Conservation (phyloP, 78 protist species). For the Monocercomonoides exilis region DNA sequence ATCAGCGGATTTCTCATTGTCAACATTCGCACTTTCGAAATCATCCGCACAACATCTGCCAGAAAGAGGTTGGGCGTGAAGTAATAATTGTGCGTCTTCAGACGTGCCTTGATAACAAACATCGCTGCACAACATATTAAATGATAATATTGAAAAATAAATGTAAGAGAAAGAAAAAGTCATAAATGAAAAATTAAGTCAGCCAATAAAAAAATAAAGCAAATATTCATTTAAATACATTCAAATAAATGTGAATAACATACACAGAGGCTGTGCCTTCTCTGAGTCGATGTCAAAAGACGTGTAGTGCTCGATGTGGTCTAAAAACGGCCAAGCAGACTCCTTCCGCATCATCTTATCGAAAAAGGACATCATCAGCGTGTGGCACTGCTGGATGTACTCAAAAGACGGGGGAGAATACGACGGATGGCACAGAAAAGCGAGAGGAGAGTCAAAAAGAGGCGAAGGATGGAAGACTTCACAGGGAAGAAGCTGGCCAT, state of each 20-base stretch:
- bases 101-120: background rate
- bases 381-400: background rate
- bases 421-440: no score
- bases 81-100: background rate
- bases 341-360: background rate
- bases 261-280: background rate
- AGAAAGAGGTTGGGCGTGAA: background rate
- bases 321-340: background rate
- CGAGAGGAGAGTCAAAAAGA: no score
- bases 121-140: background rate
- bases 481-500: no score
- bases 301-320: background rate
- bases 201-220: no score
- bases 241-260: no score
- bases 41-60: constrained; percentile 11
- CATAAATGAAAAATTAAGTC: no score
- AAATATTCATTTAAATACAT: no score
- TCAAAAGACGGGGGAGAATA: background rate
- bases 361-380: background rate
- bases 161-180: background rate
- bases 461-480: no score
- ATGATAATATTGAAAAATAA: background rate
- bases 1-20: no score
- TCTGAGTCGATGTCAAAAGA: background rate
- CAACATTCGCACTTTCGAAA: background rate